Percentiles rank a stretch among this genome's conserved stretches.
phyloP scores from a whole-genome alignment of 768 basidiomycete species.

The Hypsizygus marmoreus region DNA sequence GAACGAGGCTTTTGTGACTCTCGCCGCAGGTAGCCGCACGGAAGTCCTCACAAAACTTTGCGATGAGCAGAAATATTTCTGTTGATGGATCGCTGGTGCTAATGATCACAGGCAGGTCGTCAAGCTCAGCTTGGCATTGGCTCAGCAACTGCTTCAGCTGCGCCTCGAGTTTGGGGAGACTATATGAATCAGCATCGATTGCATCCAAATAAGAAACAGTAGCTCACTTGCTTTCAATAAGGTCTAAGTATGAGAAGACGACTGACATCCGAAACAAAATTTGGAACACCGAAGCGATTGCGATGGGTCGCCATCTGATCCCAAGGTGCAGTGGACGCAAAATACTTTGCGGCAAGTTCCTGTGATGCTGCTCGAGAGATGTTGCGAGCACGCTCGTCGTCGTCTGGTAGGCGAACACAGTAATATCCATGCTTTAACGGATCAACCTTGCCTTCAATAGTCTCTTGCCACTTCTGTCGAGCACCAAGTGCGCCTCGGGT shows the following conservation, averaged over 20 bases:
- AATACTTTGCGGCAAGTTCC: conserved; percentile 42
- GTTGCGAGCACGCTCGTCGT: conserved; percentile 45
- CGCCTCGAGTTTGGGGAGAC: conserved; percentile 46
- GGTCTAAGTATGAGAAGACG: conserved; percentile 46
- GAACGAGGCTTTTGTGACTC: conserved; percentile 36
- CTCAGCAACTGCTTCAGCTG: conserved; percentile 43
- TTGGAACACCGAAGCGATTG: conserved; percentile 54
- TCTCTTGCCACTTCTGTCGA: conserved; percentile 47
- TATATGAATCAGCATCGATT: conserved; percentile 24
- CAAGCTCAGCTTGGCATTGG: conserved; percentile 33
- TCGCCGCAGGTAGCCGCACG: conserved; percentile 31
- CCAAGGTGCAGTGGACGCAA: conserved; percentile 56
- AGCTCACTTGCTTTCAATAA: conserved; percentile 57
- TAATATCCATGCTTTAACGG: conserved; percentile 60
- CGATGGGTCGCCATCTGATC: conserved; percentile 41
- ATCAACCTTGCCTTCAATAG: conserved; percentile 51
- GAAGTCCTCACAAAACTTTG: conserved; percentile 44
- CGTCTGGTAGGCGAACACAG: conserved; percentile 66
- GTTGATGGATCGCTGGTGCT: conserved; percentile 40
- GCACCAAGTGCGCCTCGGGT: conserved; percentile 40
- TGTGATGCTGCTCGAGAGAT: conserved; percentile 40
- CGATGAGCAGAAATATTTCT: conserved; percentile 47
- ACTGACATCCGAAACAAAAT: conserved; percentile 56
- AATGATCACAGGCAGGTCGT: conserved; percentile 40
- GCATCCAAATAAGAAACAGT: neutral